Evolutionary conservation across 768 basidiomycete species (phyloP).

Genomic region (Rickenella mellea): DNA sequence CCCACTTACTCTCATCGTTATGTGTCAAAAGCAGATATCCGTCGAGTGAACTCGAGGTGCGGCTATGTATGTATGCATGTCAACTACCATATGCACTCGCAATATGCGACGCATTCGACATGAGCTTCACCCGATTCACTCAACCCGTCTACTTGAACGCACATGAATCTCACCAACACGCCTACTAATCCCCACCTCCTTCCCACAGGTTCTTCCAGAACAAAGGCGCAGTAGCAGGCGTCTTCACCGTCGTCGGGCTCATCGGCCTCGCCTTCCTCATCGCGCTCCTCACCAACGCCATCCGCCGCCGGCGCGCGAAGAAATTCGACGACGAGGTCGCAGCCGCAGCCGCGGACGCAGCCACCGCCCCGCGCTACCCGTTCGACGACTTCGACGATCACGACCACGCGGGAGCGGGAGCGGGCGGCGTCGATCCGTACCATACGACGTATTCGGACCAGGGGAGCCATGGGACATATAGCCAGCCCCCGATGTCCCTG

Average conservation of each 20-base stretch:
- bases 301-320: slow-evolving; percentile 55
- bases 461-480: neutral
- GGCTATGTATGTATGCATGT: too few relatives aligned
- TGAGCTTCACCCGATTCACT: too few relatives aligned
- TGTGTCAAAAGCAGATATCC: neutral
- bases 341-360: slow-evolving; percentile 59
- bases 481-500: neutral
- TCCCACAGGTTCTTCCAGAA: slow-evolving; percentile 56
- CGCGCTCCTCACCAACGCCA: slow-evolving; percentile 34
- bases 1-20: neutral
- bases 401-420: too few relatives aligned
- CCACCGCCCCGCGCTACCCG: slow-evolving; percentile 33
- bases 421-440: slow-evolving; percentile 18
- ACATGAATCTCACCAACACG: too few relatives aligned
- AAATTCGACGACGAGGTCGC: slow-evolving; percentile 68
- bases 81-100: too few relatives aligned
- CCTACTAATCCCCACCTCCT: too few relatives aligned
- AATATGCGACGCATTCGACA: too few relatives aligned
- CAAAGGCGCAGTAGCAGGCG: slow-evolving; percentile 62
- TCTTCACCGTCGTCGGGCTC: slow-evolving; percentile 64
- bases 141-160: too few relatives aligned
- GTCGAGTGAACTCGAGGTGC: too few relatives aligned
- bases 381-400: slow-evolving; percentile 49
- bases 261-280: slow-evolving; percentile 42
- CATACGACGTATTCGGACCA: too few relatives aligned